Evolutionary conservation across 163 green algal species (phyloP).

Genomic region (Chloromonas sp.): DNA sequence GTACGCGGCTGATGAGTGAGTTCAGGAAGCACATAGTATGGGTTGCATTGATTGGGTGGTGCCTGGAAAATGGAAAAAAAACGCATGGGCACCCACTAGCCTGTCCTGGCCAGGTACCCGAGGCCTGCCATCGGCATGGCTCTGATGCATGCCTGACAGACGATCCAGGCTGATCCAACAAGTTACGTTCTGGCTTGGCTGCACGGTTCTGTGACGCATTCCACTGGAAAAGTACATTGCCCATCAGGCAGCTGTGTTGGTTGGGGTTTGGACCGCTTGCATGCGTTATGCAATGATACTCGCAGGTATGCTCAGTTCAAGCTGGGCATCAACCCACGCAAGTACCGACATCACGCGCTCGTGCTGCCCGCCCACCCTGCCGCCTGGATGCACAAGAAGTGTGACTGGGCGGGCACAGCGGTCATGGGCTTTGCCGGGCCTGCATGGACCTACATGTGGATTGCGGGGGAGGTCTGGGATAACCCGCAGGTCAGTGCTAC

Average conservation of each 20-base stretch:
- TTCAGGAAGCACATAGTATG: not conserved
- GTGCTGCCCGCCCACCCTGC: constrained; percentile 19
- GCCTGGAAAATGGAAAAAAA: not conserved
- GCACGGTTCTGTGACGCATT: no score
- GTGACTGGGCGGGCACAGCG: constrained; percentile 19
- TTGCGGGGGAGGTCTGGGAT: constrained; percentile 20
- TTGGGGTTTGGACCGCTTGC: no score
- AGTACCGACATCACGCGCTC: constrained; percentile 23
- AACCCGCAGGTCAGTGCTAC: constrained; percentile 13
- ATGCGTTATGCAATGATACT: not conserved
- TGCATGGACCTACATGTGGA: constrained; percentile 18
- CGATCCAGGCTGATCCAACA: not conserved
- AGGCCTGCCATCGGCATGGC: not conserved
- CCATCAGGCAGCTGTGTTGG: no score
- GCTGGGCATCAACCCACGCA: not conserved
- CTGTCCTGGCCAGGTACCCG: no score
- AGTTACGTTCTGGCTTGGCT: no score
- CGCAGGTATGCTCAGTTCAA: not conserved
- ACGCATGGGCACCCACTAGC: not conserved
- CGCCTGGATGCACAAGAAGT: constrained; percentile 10
- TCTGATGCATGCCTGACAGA: not conserved
- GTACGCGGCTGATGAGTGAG: not conserved
- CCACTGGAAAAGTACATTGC: no score
- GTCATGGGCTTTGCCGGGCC: constrained; percentile 16
- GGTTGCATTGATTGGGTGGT: not conserved